phyloP scores from a whole-genome alignment of 148 eudicot genomes.

The Bassia scoparia region DNA sequence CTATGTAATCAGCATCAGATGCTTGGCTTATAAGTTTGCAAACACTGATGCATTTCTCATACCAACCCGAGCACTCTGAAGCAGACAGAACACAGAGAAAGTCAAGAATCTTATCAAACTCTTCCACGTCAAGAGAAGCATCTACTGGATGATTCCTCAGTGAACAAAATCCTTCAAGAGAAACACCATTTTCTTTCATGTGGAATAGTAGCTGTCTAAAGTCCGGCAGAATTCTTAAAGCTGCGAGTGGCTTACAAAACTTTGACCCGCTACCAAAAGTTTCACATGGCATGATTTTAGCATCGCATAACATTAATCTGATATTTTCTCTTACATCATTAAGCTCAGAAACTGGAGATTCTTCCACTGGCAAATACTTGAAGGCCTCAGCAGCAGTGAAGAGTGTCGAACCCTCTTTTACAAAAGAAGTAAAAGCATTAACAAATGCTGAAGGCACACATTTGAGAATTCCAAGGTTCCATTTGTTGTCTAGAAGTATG shows the following conservation, averaged over 20 bases:
- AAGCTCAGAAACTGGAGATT: constrained; percentile 26
- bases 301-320: constrained; percentile 7
- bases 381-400: constrained; percentile 15
- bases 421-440: constrained; percentile 26
- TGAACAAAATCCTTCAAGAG: constrained; percentile 36
- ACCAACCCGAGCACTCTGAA: constrained; percentile 36
- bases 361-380: constrained; percentile 22
- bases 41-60: constrained; percentile 39
- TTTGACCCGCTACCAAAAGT: not conserved
- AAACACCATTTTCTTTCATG: constrained; percentile 30
- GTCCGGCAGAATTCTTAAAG: constrained; percentile 2
- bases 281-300: constrained; percentile 32
- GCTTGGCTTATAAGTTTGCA: constrained; percentile 39
- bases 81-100: constrained; percentile 39
- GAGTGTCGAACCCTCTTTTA: constrained; percentile 18
- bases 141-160: constrained; percentile 38
- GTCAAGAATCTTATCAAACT: constrained; percentile 28
- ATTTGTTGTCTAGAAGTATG: constrained; percentile 32
- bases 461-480: constrained; percentile 36
- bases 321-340: constrained; percentile 27
- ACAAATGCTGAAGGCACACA: constrained; percentile 27
- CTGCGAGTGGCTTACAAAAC: constrained; percentile 11
- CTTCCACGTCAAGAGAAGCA: constrained; percentile 39
- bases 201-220: constrained; percentile 21
- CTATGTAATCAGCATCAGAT: constrained; percentile 36